Conservation (phyloP, 495 filamentous ascomycete genomes). For the Bryoglossum gracile region DNA sequence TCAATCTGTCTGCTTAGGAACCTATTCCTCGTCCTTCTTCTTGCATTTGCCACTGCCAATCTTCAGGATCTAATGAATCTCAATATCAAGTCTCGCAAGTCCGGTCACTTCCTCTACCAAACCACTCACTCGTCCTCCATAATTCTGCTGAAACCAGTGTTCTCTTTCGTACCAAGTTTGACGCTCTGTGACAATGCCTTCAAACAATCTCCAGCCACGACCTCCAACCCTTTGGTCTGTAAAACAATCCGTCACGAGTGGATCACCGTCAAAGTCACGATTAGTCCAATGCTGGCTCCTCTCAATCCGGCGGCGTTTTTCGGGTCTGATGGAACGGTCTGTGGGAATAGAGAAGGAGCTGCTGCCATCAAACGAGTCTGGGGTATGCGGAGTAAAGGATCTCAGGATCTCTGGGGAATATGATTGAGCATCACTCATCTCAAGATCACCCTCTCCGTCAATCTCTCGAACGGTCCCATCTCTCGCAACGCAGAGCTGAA, state of each 20-base stretch:
- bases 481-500: slow-evolving; percentile 12
- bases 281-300: background rate
- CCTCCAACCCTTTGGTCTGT: background rate
- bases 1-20: no score
- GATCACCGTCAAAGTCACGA: slow-evolving; percentile 37
- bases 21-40: no score
- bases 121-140: background rate
- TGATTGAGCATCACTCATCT: slow-evolving; percentile 10
- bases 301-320: background rate
- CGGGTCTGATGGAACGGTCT: background rate
- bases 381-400: background rate
- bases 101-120: slow-evolving; percentile 15
- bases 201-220: background rate
- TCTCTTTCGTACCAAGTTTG: background rate
- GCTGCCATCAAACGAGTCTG: slow-evolving; percentile 18
- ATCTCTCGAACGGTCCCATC: slow-evolving; percentile 24
- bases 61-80: no score
- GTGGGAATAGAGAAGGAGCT: slow-evolving; percentile 1
- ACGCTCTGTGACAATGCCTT: no score
- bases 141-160: background rate
- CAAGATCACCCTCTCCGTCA: slow-evolving; percentile 20
- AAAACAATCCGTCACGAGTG: slow-evolving; percentile 39
- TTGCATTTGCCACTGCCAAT: no score
- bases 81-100: slow-evolving; percentile 19
- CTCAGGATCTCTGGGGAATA: background rate